These are phyloP conservation scores for Hyaloscypha bicolor DNA, from an alignment of 495 filamentous ascomycete species.

Conservation along the genomic window DNA sequence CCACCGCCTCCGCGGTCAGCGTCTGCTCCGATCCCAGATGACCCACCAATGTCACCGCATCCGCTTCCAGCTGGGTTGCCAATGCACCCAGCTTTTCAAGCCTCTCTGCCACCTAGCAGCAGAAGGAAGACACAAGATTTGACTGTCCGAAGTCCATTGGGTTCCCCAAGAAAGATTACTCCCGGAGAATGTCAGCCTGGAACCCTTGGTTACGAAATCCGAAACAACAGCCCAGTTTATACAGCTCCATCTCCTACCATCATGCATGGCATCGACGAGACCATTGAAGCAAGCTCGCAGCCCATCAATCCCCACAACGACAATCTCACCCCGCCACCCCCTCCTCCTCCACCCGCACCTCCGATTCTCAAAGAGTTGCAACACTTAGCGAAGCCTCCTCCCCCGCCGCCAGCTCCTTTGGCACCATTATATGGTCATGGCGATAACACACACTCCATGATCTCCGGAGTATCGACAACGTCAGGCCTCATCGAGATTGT, in stretches of 20 bases:
- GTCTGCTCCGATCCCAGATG: conserved; percentile 71
- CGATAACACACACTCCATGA: conserved; percentile 52
- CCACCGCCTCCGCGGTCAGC: conserved; percentile 67
- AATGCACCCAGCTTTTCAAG: conserved; percentile 60
- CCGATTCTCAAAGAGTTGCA: conserved; percentile 82
- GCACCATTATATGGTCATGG: conserved; percentile 52
- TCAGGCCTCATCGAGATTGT: conserved; percentile 72
- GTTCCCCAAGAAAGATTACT: conserved; percentile 42
- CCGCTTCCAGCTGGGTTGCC: conserved; percentile 49
- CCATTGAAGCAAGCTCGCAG: conserved; percentile 51
- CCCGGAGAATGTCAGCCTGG: conserved; percentile 38
- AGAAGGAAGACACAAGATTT: conserved; percentile 27
- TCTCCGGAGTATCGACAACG: conserved; percentile 39
- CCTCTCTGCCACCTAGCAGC: conserved; percentile 52
- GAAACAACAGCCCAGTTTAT: conserved; percentile 27
- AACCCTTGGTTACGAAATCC: conserved; percentile 34
- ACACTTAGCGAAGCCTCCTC: conserved; percentile 71
- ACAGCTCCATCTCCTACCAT: conserved; percentile 23
- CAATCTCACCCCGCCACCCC: conserved; percentile 51
- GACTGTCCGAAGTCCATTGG: conserved; percentile 19
- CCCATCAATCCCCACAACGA: conserved; percentile 37
- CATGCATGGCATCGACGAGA: conserved; percentile 65
- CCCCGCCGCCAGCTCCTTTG: conserved; percentile 65
- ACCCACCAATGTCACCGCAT: conserved; percentile 43
- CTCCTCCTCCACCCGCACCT: conserved; percentile 51